Evolutionary conservation across 805 yeast species (phyloP), one percentile per base, ranked within the genome.

Genomic region (Kazachstania viticola): DNA sequence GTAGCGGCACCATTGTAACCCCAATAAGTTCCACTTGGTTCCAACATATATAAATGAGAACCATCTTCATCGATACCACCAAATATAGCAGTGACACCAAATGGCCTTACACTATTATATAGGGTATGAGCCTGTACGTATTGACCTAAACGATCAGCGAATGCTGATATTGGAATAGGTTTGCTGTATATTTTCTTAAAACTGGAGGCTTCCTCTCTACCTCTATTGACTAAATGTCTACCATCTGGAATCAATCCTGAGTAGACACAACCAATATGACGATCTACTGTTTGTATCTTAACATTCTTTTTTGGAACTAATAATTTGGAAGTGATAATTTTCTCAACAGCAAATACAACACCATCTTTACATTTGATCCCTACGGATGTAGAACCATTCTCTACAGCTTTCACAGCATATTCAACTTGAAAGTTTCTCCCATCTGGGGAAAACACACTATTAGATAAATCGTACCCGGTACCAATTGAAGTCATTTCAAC

Each of bases 171-270:
- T 4, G 87, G 73, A 38, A 87, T 77, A 19, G 83, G 75, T 34
- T 69, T 75, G 52, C 80, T 78, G 64, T 81, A 88, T 42, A 71
- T 64, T 36, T 75, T 69, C 57, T 81, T 79, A 68, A 83, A 88
- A 31, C 75, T 64, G 41, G 71, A 67, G 13, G 94, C 83, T 59
- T 91, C 98, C 44, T 82, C 94, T 54, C 98, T 76, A 21, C 94
- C 97, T 48, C 94, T 73, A 52, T 71, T 71, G 35, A 85, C 96
- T 46, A 91, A 70, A 50, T 83, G 94, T 56, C 96, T 78, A 8
- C 98, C 98, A 57, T 91, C 99, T 19, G 99, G 97, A 45, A 84
- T 72, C 42, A 91, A 64, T 2, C 99, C 99, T 4, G 96, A 83
- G 60, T 85, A 88, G 8, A 83, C 93, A 34, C 87, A 88, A 21